Evolutionary conservation across 2,329 filamentous ascomycete species (phyloP).

Genomic region (Stromatinia cepivora): DNA sequence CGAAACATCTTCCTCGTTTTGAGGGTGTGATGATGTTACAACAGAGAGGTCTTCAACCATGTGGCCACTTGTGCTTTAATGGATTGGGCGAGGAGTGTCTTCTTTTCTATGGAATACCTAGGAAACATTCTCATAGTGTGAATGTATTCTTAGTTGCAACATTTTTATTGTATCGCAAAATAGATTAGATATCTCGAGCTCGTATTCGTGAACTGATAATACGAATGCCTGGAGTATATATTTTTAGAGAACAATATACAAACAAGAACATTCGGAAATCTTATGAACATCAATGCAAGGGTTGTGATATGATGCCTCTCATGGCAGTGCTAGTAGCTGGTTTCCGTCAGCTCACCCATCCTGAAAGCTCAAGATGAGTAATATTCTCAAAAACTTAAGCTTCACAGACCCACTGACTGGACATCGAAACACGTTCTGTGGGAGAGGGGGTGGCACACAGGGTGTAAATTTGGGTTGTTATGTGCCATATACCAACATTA

Average conservation of each 20-base stretch:
- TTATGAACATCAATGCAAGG: neutral
- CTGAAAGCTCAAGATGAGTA: neutral
- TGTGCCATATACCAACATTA: neutral
- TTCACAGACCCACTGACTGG: neutral
- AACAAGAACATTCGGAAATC: neutral
- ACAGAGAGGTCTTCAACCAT: neutral
- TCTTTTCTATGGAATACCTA: neutral
- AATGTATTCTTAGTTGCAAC: neutral
- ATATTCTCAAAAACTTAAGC: neutral
- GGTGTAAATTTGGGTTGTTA: neutral
- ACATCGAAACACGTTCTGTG: slow-evolving; percentile 7
- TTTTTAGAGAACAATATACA: neutral
- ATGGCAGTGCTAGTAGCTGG: neutral
- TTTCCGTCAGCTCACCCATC: neutral
- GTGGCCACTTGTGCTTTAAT: neutral
- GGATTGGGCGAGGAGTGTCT: neutral
- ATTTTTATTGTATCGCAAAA: neutral
- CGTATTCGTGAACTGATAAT: neutral
- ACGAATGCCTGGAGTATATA: neutral
- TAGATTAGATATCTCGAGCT: neutral
- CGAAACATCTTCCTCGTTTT: neutral
- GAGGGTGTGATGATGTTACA: neutral
- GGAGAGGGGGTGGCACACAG: neutral
- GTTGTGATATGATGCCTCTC: neutral
- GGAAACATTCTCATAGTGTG: neutral